Evolutionary conservation across 106 monocot species (phyloP).

Genomic region (Dendrobium catenatum): DNA sequence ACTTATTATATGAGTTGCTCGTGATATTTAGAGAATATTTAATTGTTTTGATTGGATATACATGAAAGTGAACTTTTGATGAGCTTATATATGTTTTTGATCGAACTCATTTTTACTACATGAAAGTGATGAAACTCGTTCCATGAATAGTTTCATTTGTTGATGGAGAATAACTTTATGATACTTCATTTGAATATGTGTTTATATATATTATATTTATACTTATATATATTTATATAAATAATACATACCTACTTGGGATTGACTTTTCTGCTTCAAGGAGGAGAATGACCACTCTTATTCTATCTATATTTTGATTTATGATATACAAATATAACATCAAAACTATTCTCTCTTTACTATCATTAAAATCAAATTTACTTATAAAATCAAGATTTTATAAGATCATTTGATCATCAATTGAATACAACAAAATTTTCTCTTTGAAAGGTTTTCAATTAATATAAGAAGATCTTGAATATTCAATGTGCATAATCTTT

Average conservation of each 20-base stretch:
- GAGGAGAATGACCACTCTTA: neutral
- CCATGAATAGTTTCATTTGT: neutral
- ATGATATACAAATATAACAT: neutral
- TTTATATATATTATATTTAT: neutral
- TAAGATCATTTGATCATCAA: neutral
- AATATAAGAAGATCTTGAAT: neutral
- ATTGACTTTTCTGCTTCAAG: neutral
- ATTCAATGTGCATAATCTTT: neutral
- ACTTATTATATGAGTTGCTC: neutral
- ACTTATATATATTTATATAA: neutral
- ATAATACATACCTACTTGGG: neutral
- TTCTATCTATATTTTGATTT: neutral
- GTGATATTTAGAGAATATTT: neutral
- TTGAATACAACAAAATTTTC: neutral
- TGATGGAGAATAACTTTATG: neutral
- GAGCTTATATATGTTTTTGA: neutral
- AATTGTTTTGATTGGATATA: neutral
- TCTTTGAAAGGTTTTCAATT: constrained; percentile 1
- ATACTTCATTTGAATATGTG: neutral
- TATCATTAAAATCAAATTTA: no score
- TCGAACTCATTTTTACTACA: neutral
- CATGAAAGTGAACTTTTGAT: neutral
- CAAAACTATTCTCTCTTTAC: neutral
- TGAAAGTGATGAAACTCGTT: neutral
- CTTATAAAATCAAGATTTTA: neutral